Evolutionary conservation across 306 rosid genomes (phyloP).

Genomic region (Fragaria nilgerrensis): DNA sequence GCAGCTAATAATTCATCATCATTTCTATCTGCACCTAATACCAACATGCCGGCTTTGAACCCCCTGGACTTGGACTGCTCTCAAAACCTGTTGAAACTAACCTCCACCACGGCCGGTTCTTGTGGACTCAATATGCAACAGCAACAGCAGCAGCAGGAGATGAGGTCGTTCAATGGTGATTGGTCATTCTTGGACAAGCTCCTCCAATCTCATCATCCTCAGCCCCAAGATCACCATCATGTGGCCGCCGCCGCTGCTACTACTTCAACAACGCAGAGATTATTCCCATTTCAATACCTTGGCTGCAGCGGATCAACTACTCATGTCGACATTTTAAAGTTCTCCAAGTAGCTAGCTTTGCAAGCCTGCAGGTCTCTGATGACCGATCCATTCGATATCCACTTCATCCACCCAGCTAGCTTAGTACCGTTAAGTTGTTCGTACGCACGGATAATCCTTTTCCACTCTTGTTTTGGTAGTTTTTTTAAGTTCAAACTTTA

Average conservation of each 20-base stretch:
- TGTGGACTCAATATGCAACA: background rate
- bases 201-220: constrained; percentile 44
- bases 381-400: background rate
- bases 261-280: constrained; percentile 50
- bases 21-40: constrained; percentile 20
- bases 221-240: constrained; percentile 23
- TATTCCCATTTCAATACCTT: constrained; percentile 78
- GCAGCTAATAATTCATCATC: constrained; percentile 18
- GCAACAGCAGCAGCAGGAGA: constrained; percentile 11
- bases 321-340: constrained; percentile 51
- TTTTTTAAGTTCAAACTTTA: background rate
- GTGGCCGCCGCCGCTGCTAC: constrained; percentile 13
- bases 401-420: background rate
- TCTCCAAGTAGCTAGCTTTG: constrained; percentile 43
- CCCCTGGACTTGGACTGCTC: constrained; percentile 61
- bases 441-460: constrained; percentile 8
- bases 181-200: constrained; percentile 96
- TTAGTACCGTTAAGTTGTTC: background rate
- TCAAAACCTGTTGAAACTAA: constrained; percentile 62
- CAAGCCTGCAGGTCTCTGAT: background rate
- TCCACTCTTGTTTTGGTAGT: constrained; percentile 12
- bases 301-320: constrained; percentile 37
- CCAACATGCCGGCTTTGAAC: constrained; percentile 30
- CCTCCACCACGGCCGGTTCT: constrained; percentile 22
- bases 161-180: constrained; percentile 56